phyloP scores from a whole-genome alignment of 139 green algal genomes.

The Volvox africanus region DNA sequence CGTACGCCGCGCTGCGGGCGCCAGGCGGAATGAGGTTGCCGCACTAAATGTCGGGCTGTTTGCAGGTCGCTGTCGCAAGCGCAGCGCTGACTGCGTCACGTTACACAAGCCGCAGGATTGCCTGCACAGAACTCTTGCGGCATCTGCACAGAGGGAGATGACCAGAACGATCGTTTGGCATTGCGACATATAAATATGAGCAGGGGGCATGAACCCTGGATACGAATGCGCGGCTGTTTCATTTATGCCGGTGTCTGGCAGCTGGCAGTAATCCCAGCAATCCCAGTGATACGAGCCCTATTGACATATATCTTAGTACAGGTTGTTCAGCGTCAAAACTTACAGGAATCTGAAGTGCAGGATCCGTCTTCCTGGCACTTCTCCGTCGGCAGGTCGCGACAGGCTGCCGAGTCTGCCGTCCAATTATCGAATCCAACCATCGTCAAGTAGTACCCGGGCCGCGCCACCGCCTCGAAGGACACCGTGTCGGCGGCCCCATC shows the following conservation, averaged over 20 bases:
- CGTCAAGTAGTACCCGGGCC: conserved; percentile 18
- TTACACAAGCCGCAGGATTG: conserved; percentile 30
- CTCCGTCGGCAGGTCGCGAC: not conserved
- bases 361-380: not conserved
- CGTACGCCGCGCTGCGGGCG: conserved; percentile 5
- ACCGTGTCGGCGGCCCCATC: conserved; percentile 31
- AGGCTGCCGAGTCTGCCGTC: not conserved
- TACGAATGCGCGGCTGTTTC: too few species aligned
- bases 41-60: not conserved
- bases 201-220: too few species aligned
- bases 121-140: conserved; percentile 5
- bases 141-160: not conserved
- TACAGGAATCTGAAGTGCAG: not conserved
- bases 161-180: not conserved
- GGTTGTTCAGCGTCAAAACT: not conserved
- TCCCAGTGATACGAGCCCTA: too few species aligned
- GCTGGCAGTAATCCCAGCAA: too few species aligned
- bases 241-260: too few species aligned
- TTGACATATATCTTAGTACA: too few species aligned
- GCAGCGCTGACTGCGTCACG: conserved; percentile 4
- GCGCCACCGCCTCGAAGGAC: conserved; percentile 34
- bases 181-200: too few species aligned
- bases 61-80: conserved; percentile 26
- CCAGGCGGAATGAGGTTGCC: conserved; percentile 21
- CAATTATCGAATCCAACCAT: not conserved